A percentile compares a stretch with the other conserved stretches of the same genome.
These are phyloP conservation scores for Pholiota molesta DNA, from an alignment of 768 basidiomycete species.

Conservation along the genomic window DNA sequence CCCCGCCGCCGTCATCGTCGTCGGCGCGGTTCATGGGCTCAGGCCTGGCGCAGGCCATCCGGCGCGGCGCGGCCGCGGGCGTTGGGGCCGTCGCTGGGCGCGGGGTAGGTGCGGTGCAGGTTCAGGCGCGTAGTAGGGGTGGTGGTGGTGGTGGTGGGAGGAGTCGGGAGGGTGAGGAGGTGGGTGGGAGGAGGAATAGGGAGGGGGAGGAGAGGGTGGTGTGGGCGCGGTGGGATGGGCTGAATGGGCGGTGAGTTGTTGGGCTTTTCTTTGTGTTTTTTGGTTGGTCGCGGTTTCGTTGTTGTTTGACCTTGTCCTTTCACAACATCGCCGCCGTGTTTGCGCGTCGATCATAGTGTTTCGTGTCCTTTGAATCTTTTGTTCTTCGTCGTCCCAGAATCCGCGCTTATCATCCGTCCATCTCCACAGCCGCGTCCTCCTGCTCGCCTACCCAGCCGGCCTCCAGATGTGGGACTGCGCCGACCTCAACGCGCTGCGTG, in stretches of 20 bases:
- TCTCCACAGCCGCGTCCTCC: constrained; percentile 43
- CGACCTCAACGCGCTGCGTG: constrained; percentile 44
- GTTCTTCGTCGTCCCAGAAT: background rate
- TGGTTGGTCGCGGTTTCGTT: too few relatives aligned
- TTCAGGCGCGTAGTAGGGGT: too few relatives aligned
- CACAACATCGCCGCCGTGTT: too few relatives aligned
- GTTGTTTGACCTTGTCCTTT: too few relatives aligned
- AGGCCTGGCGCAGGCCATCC: constrained; percentile 27
- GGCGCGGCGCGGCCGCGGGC: constrained; percentile 15
- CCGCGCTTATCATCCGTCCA: background rate
- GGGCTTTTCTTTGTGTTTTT: background rate
- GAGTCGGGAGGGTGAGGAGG: background rate
- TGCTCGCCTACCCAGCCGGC: constrained; percentile 52
- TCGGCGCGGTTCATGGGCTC: constrained; percentile 12
- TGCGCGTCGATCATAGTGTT: too few relatives aligned
- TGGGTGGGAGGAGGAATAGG: background rate
- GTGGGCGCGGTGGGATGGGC: constrained; percentile 50
- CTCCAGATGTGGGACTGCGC: constrained; percentile 69
- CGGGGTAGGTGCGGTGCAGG: background rate
- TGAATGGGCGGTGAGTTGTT: constrained; percentile 22
- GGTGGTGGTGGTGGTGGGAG: too few relatives aligned
- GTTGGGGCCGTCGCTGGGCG: constrained; percentile 1
- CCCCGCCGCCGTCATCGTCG: background rate
- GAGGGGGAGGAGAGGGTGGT: constrained; percentile 34
- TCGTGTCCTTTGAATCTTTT: background rate